Evolutionary conservation across 1,284 basidiomycete species (phyloP).

Genomic region (Tilletia indica): DNA sequence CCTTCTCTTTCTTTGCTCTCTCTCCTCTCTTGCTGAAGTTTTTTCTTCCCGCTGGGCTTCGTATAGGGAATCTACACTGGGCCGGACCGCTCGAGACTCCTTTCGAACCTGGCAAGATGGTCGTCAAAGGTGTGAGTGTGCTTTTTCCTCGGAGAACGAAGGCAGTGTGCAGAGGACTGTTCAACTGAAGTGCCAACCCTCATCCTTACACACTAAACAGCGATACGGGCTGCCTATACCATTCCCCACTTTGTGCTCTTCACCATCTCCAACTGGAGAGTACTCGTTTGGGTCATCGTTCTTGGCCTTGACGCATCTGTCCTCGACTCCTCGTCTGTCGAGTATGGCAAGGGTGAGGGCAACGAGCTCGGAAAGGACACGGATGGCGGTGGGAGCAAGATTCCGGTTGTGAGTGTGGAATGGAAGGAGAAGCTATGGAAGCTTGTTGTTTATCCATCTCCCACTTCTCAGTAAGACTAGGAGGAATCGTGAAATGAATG

Average conservation of each 20-base stretch:
- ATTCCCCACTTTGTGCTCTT: slow-evolving; percentile 20
- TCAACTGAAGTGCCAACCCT: background rate
- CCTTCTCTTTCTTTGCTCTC: background rate
- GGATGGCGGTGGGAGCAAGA: background rate
- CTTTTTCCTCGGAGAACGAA: too few relatives aligned
- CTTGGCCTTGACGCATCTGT: background rate
- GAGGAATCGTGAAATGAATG: too few relatives aligned
- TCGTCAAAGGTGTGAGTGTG: slow-evolving; percentile 19
- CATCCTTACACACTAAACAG: background rate
- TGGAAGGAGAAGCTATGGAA: background rate
- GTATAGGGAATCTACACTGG: slow-evolving; percentile 18
- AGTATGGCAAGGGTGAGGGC: background rate
- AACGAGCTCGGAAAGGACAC: background rate
- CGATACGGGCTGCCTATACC: slow-evolving; percentile 24
- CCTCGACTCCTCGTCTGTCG: slow-evolving; percentile 2
- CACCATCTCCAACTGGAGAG: background rate
- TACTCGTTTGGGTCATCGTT: background rate
- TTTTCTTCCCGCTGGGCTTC: background rate
- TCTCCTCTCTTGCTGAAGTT: background rate
- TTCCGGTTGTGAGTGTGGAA: background rate
- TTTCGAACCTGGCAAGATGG: slow-evolving; percentile 20
- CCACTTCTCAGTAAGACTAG: too few relatives aligned
- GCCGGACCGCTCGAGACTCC: slow-evolving; percentile 4
- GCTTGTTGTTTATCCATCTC: too few relatives aligned
- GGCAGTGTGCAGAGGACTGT: background rate